Evolutionary conservation across 305 asterid genomes (phyloP), one percentile per base, ranked within the genome.

Genomic region (Petunia hybrid): DNA sequence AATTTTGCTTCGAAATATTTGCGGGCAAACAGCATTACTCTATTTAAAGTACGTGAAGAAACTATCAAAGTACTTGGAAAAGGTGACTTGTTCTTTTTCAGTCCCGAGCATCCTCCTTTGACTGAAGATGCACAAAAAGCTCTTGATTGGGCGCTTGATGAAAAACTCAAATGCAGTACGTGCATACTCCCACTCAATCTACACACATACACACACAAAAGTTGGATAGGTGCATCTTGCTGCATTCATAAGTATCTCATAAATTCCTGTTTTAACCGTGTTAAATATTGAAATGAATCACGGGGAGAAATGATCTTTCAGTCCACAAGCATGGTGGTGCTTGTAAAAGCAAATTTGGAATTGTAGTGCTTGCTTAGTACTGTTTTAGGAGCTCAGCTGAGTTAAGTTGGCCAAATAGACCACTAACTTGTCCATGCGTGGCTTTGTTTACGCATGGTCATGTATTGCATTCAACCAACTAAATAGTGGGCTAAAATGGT

Each of bases 111-210:
- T 88, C 97, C 95, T 82, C 93, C 94, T 13, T 77, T 93, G 76
- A 91, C 95, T 53, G 94, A 91, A 90, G 92, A 86, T 36, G 91
- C 91, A 6, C 91, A 86, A 75, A 93, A 42, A 82, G 92, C 94
- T 73, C 92, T 93, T 71, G 97, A 92, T 82, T 92, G 92, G 91
- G 97, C 97, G 8, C 2, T 87, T 13, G 92, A 92, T 78, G 92
- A 92, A 80, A 92, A 93, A 83, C 85, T 89, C 40, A 92, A 86
- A 76, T 88, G 93, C 8, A 89, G 98, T 93, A 80, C 82, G 84
- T 35, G 76, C 62, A 57, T 56, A 38, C 13, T 69, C 42, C 59
- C 12, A 59, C 9, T 43, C 63, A 48, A 36, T 8, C 73, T 40
- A 22, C 53, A 10, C 38, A 48, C 35, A 3, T 38, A 13, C 36